Base-by-base conservation (phyloP, 1,284 basidiomycete species). In the Melampsora americana region DNA sequence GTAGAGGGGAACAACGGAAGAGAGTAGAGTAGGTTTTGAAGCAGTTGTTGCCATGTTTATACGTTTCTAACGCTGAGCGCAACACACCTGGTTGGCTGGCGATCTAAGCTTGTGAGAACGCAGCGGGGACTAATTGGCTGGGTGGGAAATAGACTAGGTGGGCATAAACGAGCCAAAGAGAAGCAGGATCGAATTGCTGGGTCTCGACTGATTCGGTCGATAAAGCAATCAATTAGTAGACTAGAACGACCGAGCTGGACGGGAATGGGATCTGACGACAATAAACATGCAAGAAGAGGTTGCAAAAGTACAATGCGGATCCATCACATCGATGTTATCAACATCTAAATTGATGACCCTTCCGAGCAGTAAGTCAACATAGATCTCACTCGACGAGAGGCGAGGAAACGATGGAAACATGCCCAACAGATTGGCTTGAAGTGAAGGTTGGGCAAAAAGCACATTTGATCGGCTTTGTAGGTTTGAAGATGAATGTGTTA, bases 31-130 rank as follows among this genome's bases (percentile, higher is more conserved):
- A 28, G 53, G 53, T 28, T 59, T 59, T 59, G 53, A 59, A 28
- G 53, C 53, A 59, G 53, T 59, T 59, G 53, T 59, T 59, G 53
- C 28, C 53, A 59, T 59, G 53, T 28, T 59, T 59, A 59, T 59
- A 59, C 28, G 53, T 59, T 59, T 59, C 53, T 59, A 59, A 59
- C 23, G 53, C 53, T 59, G 23, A 59, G 53, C n/a, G 53, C 53
- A 28, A 59, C n/a, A 3, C 28, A 28, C 53, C 53, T 59, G 53
- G 53, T 23, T 28, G 28, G 53, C 42, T 44, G 16, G 42, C 14
- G 23, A n/a, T 59, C 53, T 59, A 28, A 26, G 23, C 53, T 26
- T 6, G 53, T 59, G 53, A 28, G 53, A 59, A 59, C 28, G 53
- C n/a, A n/a, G n/a, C 20, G n/a, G n/a, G 26, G n/a, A 28, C 28